A percentile compares a stretch with the other conserved stretches of the same genome.
These are phyloP conservation scores for Senecio squalidus DNA, from an alignment of 140 eudicot species.

Conservation along the genomic window DNA sequence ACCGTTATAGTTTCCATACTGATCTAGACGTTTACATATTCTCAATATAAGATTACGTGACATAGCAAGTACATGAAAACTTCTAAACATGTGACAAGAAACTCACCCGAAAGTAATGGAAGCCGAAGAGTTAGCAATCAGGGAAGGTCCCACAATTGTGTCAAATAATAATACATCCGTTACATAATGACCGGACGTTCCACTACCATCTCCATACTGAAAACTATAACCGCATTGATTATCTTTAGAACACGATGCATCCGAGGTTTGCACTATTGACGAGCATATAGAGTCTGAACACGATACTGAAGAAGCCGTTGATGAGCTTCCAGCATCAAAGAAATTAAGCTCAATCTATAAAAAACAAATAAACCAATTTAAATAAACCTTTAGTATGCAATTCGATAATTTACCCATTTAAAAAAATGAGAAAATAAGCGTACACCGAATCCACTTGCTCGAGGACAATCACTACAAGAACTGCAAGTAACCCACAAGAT, in stretches of 20 bases:
- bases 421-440: neutral
- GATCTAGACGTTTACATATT: neutral
- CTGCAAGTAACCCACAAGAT: conserved; percentile 84
- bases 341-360: conserved; percentile 67
- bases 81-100: conserved; percentile 4
- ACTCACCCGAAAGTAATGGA: conserved; percentile 79
- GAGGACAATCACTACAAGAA: conserved; percentile 83
- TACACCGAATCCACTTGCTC: conserved; percentile 83
- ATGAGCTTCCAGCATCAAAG: conserved; percentile 59
- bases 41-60: neutral
- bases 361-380: neutral
- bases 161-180: conserved; percentile 80
- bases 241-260: conserved; percentile 63
- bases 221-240: conserved; percentile 74
- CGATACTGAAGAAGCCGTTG: conserved; percentile 69
- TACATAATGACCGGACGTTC: conserved; percentile 78
- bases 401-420: neutral
- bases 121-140: conserved; percentile 86
- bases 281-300: conserved; percentile 79
- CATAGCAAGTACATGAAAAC: neutral
- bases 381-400: neutral
- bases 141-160: conserved; percentile 56
- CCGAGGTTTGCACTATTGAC: conserved; percentile 50
- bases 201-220: conserved; percentile 91
- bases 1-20: neutral